Percentiles rank a stretch among this genome's conserved stretches.
Evolutionary conservation across 495 filamentous ascomycete species (phyloP).

Genomic region (Polyplosphaeria fusca): DNA sequence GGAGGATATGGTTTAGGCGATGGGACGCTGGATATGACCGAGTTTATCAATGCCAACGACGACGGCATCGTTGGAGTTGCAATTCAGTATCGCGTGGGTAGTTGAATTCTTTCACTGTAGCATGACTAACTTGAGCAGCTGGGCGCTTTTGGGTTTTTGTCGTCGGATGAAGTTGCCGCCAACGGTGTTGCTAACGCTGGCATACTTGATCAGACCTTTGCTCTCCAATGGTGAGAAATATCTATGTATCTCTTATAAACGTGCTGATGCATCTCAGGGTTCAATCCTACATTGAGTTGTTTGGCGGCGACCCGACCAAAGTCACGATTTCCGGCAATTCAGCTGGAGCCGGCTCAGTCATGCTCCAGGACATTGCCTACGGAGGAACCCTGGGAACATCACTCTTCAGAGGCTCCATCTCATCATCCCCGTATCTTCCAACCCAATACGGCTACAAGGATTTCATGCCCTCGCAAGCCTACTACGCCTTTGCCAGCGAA

Average conservation of each 20-base stretch:
- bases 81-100: constrained; percentile 39
- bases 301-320: constrained; percentile 8
- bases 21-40: constrained; percentile 27
- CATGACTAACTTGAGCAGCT: constrained; percentile 7
- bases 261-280: neutral
- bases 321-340: constrained; percentile 15
- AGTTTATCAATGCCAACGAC: constrained; percentile 35
- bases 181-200: constrained; percentile 35
- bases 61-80: constrained; percentile 36
- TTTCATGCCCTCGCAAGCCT: neutral
- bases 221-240: constrained; percentile 9
- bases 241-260: neutral
- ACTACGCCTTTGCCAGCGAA: constrained; percentile 6
- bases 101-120: neutral
- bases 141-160: constrained; percentile 19
- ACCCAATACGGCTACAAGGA: constrained; percentile 12
- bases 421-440: constrained; percentile 13
- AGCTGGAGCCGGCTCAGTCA: constrained; percentile 10
- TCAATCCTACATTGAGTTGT: constrained; percentile 12
- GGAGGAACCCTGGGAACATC: constrained; percentile 11
- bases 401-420: constrained; percentile 6
- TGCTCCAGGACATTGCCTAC: constrained; percentile 13
- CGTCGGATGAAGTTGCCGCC: constrained; percentile 35
- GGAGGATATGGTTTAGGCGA: constrained; percentile 37
- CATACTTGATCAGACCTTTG: constrained; percentile 7